These are phyloP conservation scores for Lodderomyces oxycetoniae DNA, from an alignment of 1,139 yeast genomes.

Conservation along the genomic window DNA sequence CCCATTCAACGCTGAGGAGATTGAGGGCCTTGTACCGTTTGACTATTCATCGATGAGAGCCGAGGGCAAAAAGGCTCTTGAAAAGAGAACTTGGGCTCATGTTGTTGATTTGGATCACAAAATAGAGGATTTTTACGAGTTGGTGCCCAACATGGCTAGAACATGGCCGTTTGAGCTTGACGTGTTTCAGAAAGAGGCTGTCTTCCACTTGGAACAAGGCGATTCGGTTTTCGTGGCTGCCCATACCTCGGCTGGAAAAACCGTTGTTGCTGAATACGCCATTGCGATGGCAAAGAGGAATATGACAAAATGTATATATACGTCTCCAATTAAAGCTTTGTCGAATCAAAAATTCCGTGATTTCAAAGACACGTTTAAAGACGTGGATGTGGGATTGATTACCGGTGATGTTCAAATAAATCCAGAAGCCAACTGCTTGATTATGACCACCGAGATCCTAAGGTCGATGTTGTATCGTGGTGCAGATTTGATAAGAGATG, in stretches of 20 bases:
- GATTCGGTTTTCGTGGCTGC: constrained; percentile 99
- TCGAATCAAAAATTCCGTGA: constrained; percentile 95
- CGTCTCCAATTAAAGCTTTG: constrained; percentile 89
- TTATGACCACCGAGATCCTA: constrained; percentile 96
- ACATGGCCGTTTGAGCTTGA: constrained; percentile 92
- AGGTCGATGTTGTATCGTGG: constrained; percentile 95
- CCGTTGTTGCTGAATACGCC: constrained; percentile 91
- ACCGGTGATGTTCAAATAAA: constrained; percentile 98
- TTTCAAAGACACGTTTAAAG: constrained; percentile 73
- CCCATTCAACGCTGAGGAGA: constrained; percentile 41
- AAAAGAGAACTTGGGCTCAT: constrained; percentile 85
- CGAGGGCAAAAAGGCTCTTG: constrained; percentile 21
- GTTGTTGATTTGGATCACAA: constrained; percentile 82
- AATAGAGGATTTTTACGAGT: constrained; percentile 75
- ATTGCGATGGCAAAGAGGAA: constrained; percentile 88
- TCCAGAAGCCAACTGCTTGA: constrained; percentile 93
- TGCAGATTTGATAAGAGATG: constrained; percentile 93
- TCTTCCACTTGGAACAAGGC: constrained; percentile 92
- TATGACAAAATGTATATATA: constrained; percentile 87
- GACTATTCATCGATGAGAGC: constrained; percentile 37
- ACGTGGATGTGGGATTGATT: constrained; percentile 84
- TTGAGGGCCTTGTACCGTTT: constrained; percentile 75
- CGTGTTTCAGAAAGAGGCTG: constrained; percentile 95
- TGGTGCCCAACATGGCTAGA: constrained; percentile 91
- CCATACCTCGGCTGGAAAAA: constrained; percentile 91